Conservation (phyloP, 164 flowering plant species). For the Piper betle region DNA sequence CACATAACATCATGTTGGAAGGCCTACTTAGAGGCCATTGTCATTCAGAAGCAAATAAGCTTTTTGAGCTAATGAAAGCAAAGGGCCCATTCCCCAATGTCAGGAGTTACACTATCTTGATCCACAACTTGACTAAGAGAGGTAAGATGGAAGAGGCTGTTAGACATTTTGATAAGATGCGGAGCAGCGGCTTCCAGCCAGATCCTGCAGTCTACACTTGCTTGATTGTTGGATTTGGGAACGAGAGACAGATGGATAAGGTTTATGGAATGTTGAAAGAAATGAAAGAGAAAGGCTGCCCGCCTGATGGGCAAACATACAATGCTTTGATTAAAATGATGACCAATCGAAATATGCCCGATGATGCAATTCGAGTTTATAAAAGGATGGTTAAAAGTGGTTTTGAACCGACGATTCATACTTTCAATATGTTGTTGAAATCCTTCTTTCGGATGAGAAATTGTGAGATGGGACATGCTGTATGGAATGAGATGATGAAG, state of each 20-base stretch:
- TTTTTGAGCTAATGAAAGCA: constrained; percentile 72
- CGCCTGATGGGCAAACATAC: constrained; percentile 65
- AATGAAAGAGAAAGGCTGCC: constrained; percentile 65
- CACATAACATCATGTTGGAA: constrained; percentile 66
- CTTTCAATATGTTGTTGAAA: constrained; percentile 83
- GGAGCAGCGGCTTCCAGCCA: constrained; percentile 40
- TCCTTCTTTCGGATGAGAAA: constrained; percentile 44
- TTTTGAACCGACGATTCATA: constrained; percentile 54
- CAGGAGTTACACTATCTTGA: constrained; percentile 62
- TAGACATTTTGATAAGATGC: constrained; percentile 53
- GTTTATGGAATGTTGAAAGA: constrained; percentile 55
- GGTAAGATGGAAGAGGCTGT: constrained; percentile 52
- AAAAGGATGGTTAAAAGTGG: constrained; percentile 62
- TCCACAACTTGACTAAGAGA: constrained; percentile 57
- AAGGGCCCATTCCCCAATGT: constrained; percentile 68
- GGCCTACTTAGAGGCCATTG: constrained; percentile 48
- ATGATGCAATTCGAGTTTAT: constrained; percentile 59
- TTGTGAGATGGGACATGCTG: constrained; percentile 49
- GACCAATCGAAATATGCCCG: constrained; percentile 53
- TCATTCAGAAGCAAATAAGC: constrained; percentile 66
- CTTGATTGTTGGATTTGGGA: constrained; percentile 69
- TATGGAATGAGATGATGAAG: constrained; percentile 72
- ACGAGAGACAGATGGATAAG: constrained; percentile 55
- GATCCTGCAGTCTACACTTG: constrained; percentile 78
- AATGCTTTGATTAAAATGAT: constrained; percentile 70